Percentiles rank a stretch among this genome's conserved stretches.
Conservation (phyloP, 345 rosid genomes). For the Cardamine chenopodiifolia region DNA sequence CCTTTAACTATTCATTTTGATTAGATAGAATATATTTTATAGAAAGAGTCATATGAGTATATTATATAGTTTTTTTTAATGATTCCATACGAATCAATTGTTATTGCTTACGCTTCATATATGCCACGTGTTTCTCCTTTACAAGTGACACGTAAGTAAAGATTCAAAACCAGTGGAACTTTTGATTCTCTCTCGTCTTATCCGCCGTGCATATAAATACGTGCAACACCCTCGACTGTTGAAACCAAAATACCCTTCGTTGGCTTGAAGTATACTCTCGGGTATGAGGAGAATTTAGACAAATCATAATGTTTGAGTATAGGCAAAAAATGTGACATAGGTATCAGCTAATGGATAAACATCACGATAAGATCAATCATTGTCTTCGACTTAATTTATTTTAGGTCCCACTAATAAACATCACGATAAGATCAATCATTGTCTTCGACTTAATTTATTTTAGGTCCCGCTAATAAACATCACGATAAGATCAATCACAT, state of each 20-base stretch:
- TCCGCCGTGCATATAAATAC: background rate
- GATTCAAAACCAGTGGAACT: background rate
- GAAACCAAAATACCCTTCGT: background rate
- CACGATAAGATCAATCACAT: slow-evolving; percentile 30
- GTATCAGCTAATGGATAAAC: slow-evolving; percentile 31
- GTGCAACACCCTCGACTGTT: background rate
- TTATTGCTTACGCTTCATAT: slow-evolving; percentile 21
- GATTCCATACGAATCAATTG: background rate
- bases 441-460: background rate
- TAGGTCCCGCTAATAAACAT: too few species aligned
- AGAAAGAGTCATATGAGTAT: background rate
- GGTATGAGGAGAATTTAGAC: slow-evolving; percentile 7
- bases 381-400: background rate
- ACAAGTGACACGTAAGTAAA: background rate
- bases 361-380: slow-evolving; percentile 32
- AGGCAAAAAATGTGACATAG: slow-evolving; percentile 1
- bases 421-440: slow-evolving; percentile 35
- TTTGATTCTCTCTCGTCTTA: background rate
- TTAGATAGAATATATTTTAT: too few species aligned
- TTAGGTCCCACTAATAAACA: too few species aligned
- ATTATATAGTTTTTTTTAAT: background rate
- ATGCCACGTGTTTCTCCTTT: background rate
- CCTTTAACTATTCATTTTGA: too few species aligned
- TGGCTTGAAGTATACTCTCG: background rate
- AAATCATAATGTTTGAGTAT: background rate